Base-by-base conservation (phyloP, 257 asterid species). In the Solanum bukasovii region DNA sequence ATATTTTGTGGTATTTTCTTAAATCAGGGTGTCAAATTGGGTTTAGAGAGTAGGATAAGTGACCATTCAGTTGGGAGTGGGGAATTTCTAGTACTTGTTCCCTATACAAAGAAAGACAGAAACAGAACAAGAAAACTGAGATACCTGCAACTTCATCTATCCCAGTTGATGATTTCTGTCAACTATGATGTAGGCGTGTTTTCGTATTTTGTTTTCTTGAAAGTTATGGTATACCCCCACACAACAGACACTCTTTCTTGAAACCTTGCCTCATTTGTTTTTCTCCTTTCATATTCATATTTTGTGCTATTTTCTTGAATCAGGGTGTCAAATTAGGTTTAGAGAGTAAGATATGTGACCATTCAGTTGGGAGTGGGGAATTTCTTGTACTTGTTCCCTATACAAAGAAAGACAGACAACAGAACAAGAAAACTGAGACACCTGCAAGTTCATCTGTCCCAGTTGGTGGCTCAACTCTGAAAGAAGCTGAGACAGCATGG, bases 251-350 rank as follows among this genome's bases (percentile, higher is more conserved):
- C 23, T 52, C 63, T 16, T 52, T 52, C 63, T 52, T 52, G 63
- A 52, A 52, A 52, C 63, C 63, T 18, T 52, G 1, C 63, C n/a
- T 52, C n/a, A 18, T 52, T 52, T 56, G 63, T 56, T 56, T 56
- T 56, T 56, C 63, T 18, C 63, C n/a, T 49, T 27, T 27, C 27
- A 31, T 82, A 33, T 82, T 49, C 29, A 82, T 82, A 14, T 2
- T 44, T 46, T 78, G 84, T 33, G 44, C 12, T 16, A 18, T 82
- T 46, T 87, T 71, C 86, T 75, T 37, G 13, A 75, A 67, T 16
- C 94, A 96, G 99, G 99, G 99, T 87, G 91, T 85, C 88, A 97
- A 97, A 91, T 87, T 97, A 93, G 87, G 88, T 73, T 84, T 93
- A 93, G 92, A 91, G 91, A 92, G 91, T 63, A 89, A 90, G 92